Base-by-base conservation (phyloP, 257 asterid genomes). In the Capsicum baccatum region DNA sequence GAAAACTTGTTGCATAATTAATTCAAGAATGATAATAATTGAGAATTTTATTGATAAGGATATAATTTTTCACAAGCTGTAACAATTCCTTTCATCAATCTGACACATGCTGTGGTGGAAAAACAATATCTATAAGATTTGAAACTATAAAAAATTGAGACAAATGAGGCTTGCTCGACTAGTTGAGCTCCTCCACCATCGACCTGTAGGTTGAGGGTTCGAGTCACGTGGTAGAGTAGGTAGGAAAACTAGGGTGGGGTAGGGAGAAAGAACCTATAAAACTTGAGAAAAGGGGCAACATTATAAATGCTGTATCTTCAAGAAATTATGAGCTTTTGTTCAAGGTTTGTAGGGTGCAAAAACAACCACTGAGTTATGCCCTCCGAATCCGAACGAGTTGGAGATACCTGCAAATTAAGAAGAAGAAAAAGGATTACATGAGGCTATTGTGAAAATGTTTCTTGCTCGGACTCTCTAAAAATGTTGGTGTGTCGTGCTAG, bases 311-410 rank as follows among this genome's bases (percentile, higher is more conserved):
- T 26, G 33, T 26, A 55, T 55, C 59, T 12, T 56, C n/a, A 56
- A 4, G n/a, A 39, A 39, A 39, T 26, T 59, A 37, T 16, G 1
- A 39, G 57, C 70, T 48, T 35, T 83, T 37, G n/a, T 39, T 83
- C 83, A 94, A 48, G 94, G 96, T 82, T 87, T 89, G 87, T 87
- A 94, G 15, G 98, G 95, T 16, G 96, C 96, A 70, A 94, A 94
- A 55, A 90, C 97, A 54, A 92, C 97, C 48, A 26, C 62, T 26
- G 81, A 76, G 13, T 76, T 76, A 76, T 76, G 81, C 19, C 81
- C 81, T 52, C 96, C 94, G 39, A 94, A 93, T 68, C 97, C 94
- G 39, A 94, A 92, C 35, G 97, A 94, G 88, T 92, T 93, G 1
- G 98, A 93, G 83, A 94, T 90, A 35, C 88, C 97, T 92, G 92